phyloP scores from a whole-genome alignment of 139 green algal genomes.

The Eudorina sp. region DNA sequence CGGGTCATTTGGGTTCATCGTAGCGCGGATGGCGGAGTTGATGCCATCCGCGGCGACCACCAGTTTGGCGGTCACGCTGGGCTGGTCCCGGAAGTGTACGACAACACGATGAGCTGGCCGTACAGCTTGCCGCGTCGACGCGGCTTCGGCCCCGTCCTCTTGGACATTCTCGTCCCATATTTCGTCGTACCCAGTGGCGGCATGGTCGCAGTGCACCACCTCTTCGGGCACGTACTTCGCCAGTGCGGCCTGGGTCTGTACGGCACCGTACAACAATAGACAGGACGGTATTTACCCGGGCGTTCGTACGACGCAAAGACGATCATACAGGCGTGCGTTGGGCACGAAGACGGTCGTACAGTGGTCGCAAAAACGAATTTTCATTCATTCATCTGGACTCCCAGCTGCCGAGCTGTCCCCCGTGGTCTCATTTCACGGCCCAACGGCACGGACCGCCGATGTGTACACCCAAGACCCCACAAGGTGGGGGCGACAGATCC shows the following conservation, averaged over 20 bases:
- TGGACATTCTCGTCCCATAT: neutral
- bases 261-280: neutral
- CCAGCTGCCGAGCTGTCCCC: too few relatives aligned
- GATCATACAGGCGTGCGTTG: too few relatives aligned
- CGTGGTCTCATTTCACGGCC: too few relatives aligned
- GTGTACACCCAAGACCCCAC: too few relatives aligned
- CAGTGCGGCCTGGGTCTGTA: slow-evolving; percentile 50
- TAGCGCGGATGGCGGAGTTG: slow-evolving; percentile 43
- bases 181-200: slow-evolving; percentile 53
- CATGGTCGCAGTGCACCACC: slow-evolving; percentile 53
- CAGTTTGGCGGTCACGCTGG: slow-evolving; percentile 53
- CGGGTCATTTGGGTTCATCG: slow-evolving; percentile 56
- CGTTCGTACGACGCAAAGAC: neutral
- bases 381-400: too few relatives aligned
- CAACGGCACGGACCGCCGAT: too few relatives aligned
- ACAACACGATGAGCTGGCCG: neutral
- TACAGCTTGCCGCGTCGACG: neutral
- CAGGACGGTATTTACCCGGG: neutral
- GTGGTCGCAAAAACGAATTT: too few relatives aligned
- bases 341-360: too few relatives aligned
- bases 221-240: slow-evolving; percentile 25
- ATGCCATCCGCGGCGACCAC: slow-evolving; percentile 67
- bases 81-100: slow-evolving; percentile 30
- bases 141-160: neutral
- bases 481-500: too few relatives aligned